Evolutionary conservation across 768 basidiomycete genomes (phyloP).

Genomic region (Lentinus brumalis): DNA sequence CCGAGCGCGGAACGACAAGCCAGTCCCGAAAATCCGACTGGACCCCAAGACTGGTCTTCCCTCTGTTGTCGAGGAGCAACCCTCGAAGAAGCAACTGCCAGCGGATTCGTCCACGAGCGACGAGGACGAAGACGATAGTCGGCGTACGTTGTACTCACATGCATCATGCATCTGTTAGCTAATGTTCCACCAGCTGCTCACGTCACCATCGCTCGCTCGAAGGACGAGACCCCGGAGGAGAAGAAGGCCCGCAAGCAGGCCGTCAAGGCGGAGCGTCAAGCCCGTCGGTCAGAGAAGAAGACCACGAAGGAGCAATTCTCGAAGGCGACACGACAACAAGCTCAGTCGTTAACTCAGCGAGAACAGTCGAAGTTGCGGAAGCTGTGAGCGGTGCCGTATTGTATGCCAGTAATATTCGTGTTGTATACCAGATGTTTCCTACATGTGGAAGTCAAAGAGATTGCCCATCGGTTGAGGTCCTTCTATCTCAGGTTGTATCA

Average conservation of each 20-base stretch:
- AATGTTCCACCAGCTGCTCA: conserved; percentile 28
- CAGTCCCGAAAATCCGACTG: conserved; percentile 64
- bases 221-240: conserved; percentile 75
- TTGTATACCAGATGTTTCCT: neutral
- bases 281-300: conserved; percentile 69
- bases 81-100: conserved; percentile 1
- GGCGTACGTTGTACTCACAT: conserved; percentile 26
- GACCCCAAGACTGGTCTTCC: conserved; percentile 83
- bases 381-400: conserved; percentile 24
- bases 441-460: too few species aligned
- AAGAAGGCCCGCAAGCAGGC: conserved; percentile 73
- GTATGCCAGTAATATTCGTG: neutral
- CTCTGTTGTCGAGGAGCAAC: conserved; percentile 40
- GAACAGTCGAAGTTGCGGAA: conserved; percentile 39
- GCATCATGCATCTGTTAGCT: neutral
- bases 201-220: conserved; percentile 66
- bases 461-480: too few species aligned
- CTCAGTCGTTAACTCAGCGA: conserved; percentile 46
- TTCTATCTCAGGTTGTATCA: too few species aligned
- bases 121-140: conserved; percentile 28
- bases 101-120: conserved; percentile 25
- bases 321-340: conserved; percentile 63
- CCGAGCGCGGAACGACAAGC: conserved; percentile 56
- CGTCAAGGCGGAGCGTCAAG: conserved; percentile 66
- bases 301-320: conserved; percentile 62